Base-by-base conservation (phyloP, 345 rosid species). In the Eutrema yunnanense region DNA sequence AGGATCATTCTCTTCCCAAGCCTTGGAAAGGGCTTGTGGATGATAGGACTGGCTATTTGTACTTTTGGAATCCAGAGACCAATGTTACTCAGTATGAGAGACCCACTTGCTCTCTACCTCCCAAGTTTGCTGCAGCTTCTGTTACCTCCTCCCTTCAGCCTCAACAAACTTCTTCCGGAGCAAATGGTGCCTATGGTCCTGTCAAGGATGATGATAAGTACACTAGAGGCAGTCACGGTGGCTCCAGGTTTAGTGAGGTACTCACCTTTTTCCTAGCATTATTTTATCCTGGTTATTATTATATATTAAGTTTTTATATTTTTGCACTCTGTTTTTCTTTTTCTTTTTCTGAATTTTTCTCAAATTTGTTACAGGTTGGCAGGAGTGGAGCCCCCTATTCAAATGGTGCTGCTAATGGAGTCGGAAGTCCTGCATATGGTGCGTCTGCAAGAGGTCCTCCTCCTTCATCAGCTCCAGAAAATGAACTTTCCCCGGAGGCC, bases 11-110 rank as follows among this genome's bases (percentile, higher is more conserved):
- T 6, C 97, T 95, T 19, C 99, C 99, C 13, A 88, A 90, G 71
- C 99, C 99, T 6, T 95, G 99, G 99, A 92, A 78, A 77, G 98
- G 99, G 2, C 85, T 95, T 19, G 96, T 95, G 53, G 98, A 95
- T 84, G 96, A 96, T 8, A 79, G 84, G 66, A 95, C 97, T 11
- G 98, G 98, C 5, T 95, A 85, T 76, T 84, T 92, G 42, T 95
- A 95, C 84, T 92, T 80, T 79, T 95, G 99, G 99, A 95, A 95
- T 79, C 97, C 99, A 0, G 96, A 86, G 79, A 95, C 99, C 42
- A 95, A 95, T 74, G 92, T 87, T 56, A 95, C 98, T 19, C 99
- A 95, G 73, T 95, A 95, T 41, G 96, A 95, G 79, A 85, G 82
- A 79, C 99, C 99, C 44, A 16, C 75, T 8, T 30, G 26, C 29